These are phyloP conservation scores for Spathaspora passalidarum DNA, from an alignment of 805 yeast species.

Conservation along the genomic window DNA sequence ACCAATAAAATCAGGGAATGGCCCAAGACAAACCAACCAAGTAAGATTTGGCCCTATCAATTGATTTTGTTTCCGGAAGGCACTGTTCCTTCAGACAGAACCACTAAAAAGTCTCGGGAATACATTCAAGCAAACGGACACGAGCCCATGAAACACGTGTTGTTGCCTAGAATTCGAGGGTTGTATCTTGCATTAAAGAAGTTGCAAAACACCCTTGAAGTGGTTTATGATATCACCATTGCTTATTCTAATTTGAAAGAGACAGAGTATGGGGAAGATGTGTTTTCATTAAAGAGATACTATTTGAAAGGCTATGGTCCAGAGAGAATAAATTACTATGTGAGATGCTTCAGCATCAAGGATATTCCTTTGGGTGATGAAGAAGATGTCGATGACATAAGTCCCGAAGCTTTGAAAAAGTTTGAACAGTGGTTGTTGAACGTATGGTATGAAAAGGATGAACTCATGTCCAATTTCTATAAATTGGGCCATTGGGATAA, in stretches of 20 bases:
- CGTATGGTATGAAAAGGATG: slow-evolving; percentile 79
- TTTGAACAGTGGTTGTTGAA: slow-evolving; percentile 76
- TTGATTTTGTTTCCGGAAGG: slow-evolving; percentile 91
- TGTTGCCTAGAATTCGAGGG: slow-evolving; percentile 85
- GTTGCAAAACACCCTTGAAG: slow-evolving; percentile 50
- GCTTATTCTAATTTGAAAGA: slow-evolving; percentile 72
- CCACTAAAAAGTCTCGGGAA: slow-evolving; percentile 52
- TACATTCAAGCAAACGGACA: slow-evolving; percentile 54
- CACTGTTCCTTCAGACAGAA: slow-evolving; percentile 72
- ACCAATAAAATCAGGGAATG: slow-evolving; percentile 16
- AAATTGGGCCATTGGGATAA: slow-evolving; percentile 48
- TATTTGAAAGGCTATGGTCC: slow-evolving; percentile 77
- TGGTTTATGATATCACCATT: slow-evolving; percentile 77
- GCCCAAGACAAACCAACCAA: slow-evolving; percentile 24
- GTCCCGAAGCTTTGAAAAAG: slow-evolving; percentile 36
- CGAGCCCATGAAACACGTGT: slow-evolving; percentile 55
- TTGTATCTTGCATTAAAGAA: slow-evolving; percentile 61
- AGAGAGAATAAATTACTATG: slow-evolving; percentile 55
- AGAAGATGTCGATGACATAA: slow-evolving; percentile 40
- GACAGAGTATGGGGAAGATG: slow-evolving; percentile 72
- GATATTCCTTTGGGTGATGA: slow-evolving; percentile 60
- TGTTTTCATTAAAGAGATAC: slow-evolving; percentile 60
- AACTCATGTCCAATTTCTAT: slow-evolving; percentile 59
- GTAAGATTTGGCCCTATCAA: slow-evolving; percentile 47
- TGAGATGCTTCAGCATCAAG: slow-evolving; percentile 52